Conservation (phyloP, 495 filamentous ascomycete species). For the Immersiella caudata region DNA sequence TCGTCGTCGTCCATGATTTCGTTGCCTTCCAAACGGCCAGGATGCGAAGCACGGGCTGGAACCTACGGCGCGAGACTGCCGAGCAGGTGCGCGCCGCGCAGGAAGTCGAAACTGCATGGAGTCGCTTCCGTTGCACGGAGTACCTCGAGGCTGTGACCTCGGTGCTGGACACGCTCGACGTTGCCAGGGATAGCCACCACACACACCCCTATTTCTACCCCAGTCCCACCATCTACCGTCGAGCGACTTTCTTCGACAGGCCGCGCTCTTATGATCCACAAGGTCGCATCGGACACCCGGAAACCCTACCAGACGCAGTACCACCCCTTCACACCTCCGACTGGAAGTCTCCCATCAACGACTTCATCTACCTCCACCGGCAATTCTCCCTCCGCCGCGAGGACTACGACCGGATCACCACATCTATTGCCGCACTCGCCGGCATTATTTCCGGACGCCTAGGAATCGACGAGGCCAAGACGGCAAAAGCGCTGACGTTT, state of each 20-base stretch:
- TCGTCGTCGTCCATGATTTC: not conserved
- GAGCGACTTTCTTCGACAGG: not conserved
- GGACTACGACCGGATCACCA: conserved; percentile 9
- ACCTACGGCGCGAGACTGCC: not conserved
- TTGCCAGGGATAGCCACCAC: no score
- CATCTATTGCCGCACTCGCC: conserved; percentile 7
- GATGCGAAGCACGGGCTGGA: conserved; percentile 8
- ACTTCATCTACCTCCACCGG: conserved; percentile 3
- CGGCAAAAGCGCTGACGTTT: not conserved
- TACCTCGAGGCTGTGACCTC: not conserved
- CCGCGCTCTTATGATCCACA: no score
- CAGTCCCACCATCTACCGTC: not conserved
- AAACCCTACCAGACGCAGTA: not conserved
- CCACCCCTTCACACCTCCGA: not conserved
- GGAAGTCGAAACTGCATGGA: conserved; percentile 1
- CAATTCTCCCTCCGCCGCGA: conserved; percentile 2
- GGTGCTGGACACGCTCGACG: not conserved
- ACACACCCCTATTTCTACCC: no score
- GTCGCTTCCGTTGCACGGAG: conserved; percentile 3
- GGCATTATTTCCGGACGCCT: conserved; percentile 3
- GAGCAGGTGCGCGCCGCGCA: not conserved
- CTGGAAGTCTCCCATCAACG: not conserved
- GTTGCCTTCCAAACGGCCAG: conserved; percentile 5
- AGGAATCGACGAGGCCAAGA: not conserved
- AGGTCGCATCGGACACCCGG: no score